Base-by-base conservation (phyloP, 768 basidiomycete species). In the Thelephora ganbajun region DNA sequence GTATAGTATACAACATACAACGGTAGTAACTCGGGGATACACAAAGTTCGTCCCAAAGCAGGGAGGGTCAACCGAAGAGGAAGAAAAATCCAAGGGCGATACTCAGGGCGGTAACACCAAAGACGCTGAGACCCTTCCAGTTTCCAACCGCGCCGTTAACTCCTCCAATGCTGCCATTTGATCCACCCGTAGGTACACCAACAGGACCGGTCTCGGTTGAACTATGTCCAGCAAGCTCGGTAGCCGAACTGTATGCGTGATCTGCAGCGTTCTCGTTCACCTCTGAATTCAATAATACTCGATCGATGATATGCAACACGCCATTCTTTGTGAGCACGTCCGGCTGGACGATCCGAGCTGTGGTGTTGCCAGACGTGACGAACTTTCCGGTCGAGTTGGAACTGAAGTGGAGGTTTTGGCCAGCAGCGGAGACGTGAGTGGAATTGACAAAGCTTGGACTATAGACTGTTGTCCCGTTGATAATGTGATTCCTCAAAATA, bases 381-480 rank as follows among this genome's bases (percentile, higher is more conserved):
- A 65, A 85, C 0, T 66, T 58, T 2, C 83, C 83, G 3, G 76
- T 71, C 0, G 64, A 61, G 60, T 86, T 86, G 46, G 67, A 59
- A 9, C 55, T 55, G 59, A 80, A 76, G 1, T 57, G 63, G 56
- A 79, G 66, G 0, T 66, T 52, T 55, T 80, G 66, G 18, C 84
- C 85, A 0, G 65, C 74, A 1, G 79, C 76, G 0, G 79, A 78
- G 22, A 41, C 39, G 9, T 18, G 39, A 14, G 2, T 14, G 11
- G 16, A 16, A 41, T 16, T 18, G 13, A 69, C 72, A 48, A 63
- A 63, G 51, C 65, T 71, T 1, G 77, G 68, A 0, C 80, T 80
- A 64, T 87, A 87, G 11, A 76, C 60, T 0, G 77, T 69, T 0
- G 82, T 71, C 20, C 79, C 83, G 60, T 85, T 85, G 54, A 87